Conservation (phyloP, 352 stramenopile species). For the Globisporangium echinulatum region DNA sequence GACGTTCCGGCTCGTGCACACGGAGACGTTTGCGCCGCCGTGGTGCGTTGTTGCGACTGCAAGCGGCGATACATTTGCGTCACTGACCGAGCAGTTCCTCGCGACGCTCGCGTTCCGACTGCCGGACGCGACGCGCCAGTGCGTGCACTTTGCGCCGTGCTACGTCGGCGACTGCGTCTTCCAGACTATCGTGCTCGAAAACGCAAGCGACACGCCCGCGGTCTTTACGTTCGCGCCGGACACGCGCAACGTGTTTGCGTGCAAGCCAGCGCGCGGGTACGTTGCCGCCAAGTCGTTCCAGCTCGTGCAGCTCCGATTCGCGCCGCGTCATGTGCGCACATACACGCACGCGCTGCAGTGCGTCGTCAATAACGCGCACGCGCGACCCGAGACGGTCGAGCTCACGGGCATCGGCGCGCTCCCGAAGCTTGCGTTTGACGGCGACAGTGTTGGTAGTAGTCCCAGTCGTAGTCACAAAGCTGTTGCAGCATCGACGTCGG, state of each 20-base stretch:
- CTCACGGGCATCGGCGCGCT: constrained; percentile 49
- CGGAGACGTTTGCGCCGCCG: constrained; percentile 87
- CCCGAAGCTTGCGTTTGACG: constrained; percentile 42
- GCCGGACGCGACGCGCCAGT: constrained; percentile 23
- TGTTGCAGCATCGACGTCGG: constrained; percentile 4
- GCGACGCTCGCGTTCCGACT: constrained; percentile 71
- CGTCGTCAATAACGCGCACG: constrained; percentile 60
- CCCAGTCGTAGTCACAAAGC: constrained; percentile 8
- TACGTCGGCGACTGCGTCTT: constrained; percentile 87
- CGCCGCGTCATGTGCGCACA: constrained; percentile 31
- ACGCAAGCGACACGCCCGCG: constrained; percentile 84
- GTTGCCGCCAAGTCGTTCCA: constrained; percentile 76
- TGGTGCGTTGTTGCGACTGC: constrained; percentile 78
- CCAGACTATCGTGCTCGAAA: constrained; percentile 84
- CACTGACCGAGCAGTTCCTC: constrained; percentile 80
- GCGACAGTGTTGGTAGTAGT: constrained; percentile 1
- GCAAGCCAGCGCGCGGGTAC: constrained; percentile 63
- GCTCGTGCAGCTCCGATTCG: constrained; percentile 77
- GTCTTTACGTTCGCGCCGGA: constrained; percentile 81
- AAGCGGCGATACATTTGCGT: constrained; percentile 86
- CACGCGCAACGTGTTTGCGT: constrained; percentile 49
- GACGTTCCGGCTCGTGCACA: constrained; percentile 91
- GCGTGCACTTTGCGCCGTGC: constrained; percentile 81
- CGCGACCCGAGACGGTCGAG: constrained; percentile 46
- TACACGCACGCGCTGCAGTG: constrained; percentile 59